phyloP scores from a whole-genome alignment of 2,329 filamentous ascomycete genomes.

The Colletotrichum salicis region DNA sequence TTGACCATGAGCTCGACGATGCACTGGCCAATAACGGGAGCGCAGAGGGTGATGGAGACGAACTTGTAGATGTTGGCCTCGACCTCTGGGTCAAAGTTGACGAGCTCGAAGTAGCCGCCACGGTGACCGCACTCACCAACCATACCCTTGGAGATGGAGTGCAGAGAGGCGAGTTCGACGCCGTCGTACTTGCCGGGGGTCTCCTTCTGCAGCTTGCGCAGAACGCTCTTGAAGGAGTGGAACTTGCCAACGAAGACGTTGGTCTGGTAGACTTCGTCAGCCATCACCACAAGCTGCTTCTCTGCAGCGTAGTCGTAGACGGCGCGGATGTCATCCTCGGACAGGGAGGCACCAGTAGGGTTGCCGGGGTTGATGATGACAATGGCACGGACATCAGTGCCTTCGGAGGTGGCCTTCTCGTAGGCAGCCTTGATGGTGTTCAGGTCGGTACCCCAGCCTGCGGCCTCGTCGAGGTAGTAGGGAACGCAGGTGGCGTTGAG shows the following conservation, averaged over 20 bases:
- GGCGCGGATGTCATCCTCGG: slow-evolving; percentile 79
- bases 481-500: slow-evolving; percentile 89
- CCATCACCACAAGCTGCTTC: slow-evolving; percentile 88
- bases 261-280: slow-evolving; percentile 99
- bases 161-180: slow-evolving; percentile 90
- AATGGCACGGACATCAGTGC: slow-evolving; percentile 89
- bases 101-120: slow-evolving; percentile 96
- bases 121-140: slow-evolving; percentile 98
- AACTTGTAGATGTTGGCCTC: slow-evolving; percentile 98
- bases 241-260: slow-evolving; percentile 97
- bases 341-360: slow-evolving; percentile 89
- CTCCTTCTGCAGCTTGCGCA: slow-evolving; percentile 83
- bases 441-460: slow-evolving; percentile 88
- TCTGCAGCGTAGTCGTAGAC: slow-evolving; percentile 89
- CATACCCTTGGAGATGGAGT: slow-evolving; percentile 98
- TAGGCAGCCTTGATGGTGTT: slow-evolving; percentile 79
- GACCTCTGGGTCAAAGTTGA: slow-evolving; percentile 86
- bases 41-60: slow-evolving; percentile 95
- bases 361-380: slow-evolving; percentile 99
- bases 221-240: slow-evolving; percentile 91
- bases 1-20: slow-evolving; percentile 98
- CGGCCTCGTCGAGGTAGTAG: slow-evolving; percentile 90
- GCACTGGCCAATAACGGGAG: slow-evolving; percentile 95
- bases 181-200: slow-evolving; percentile 80
- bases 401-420: slow-evolving; percentile 77